These are phyloP conservation scores for Bjerkandera adusta DNA, from an alignment of 1,284 basidiomycete species.

Conservation along the genomic window DNA sequence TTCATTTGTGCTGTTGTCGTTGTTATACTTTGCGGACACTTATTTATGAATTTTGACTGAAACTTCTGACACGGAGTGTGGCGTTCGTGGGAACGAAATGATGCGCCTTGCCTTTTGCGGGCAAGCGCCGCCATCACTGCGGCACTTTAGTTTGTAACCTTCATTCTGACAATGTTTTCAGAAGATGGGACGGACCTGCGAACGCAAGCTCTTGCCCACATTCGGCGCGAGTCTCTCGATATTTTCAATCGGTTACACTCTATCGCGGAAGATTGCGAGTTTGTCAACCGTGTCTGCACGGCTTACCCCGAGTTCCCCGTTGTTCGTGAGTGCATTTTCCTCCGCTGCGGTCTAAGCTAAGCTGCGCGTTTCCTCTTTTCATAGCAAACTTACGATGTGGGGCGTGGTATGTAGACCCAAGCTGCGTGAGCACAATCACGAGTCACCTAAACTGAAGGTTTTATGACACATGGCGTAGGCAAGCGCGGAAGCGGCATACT, in stretches of 20 bases:
- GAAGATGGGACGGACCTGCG: background rate
- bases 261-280: conserved; percentile 72
- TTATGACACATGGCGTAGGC: conserved; percentile 21
- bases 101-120: too few species aligned
- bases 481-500: conserved; percentile 60
- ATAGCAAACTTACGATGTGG: conserved; percentile 91
- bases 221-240: conserved; percentile 70
- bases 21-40: too few species aligned
- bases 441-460: background rate
- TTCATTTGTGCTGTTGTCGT: too few species aligned
- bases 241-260: conserved; percentile 87
- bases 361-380: conserved; percentile 6
- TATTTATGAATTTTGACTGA: too few species aligned
- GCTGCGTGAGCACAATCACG: conserved; percentile 41
- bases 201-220: conserved; percentile 37
- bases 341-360: background rate
- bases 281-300: conserved; percentile 59
- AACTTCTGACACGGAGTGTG: too few species aligned
- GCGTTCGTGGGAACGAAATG: too few species aligned
- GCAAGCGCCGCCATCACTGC: too few species aligned
- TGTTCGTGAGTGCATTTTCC: conserved; percentile 48
- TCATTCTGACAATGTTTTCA: too few species aligned
- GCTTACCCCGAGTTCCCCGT: conserved; percentile 61
- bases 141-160: too few species aligned
- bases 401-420: conserved; percentile 88